Percentiles rank a stretch among this genome's conserved stretches.
Conservation (phyloP, 192 early-diverging fungal genomes). For the Gamsiella multidivaricata region DNA sequence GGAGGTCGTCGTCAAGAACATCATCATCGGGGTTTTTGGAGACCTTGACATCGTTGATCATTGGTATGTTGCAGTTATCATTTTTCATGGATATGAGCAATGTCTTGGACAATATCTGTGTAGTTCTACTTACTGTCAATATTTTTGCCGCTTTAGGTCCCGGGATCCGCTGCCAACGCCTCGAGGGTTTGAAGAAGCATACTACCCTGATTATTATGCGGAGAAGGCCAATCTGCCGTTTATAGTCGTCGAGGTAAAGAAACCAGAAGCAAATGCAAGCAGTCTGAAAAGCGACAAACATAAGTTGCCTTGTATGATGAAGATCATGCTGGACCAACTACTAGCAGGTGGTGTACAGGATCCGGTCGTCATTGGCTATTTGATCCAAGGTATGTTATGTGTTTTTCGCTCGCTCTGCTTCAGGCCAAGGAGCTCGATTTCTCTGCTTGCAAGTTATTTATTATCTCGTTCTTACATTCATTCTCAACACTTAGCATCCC, state of each 20-base stretch:
- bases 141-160: not conserved
- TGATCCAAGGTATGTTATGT: not conserved
- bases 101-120: too few relatives aligned
- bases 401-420: too few relatives aligned
- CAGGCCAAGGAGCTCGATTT: too few relatives aligned
- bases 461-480: not conserved
- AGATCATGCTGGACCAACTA: not conserved
- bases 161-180: slow-evolving; percentile 11
- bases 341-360: not conserved
- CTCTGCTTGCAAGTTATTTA: too few relatives aligned
- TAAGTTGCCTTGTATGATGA: slow-evolving; percentile 7
- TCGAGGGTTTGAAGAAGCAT: not conserved
- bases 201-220: not conserved
- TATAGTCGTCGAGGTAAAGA: slow-evolving; percentile 1
- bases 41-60: slow-evolving; percentile 4
- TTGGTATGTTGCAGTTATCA: not conserved
- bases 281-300: not conserved
- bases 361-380: not conserved
- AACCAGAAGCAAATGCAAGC: not conserved
- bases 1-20: not conserved
- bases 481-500: not conserved
- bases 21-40: slow-evolving; percentile 4
- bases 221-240: not conserved
- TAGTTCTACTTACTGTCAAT: not conserved
- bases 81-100: too few relatives aligned